These are phyloP conservation scores for Hypoxylon sp. DNA, from an alignment of 2,329 filamentous ascomycete genomes.

Conservation along the genomic window DNA sequence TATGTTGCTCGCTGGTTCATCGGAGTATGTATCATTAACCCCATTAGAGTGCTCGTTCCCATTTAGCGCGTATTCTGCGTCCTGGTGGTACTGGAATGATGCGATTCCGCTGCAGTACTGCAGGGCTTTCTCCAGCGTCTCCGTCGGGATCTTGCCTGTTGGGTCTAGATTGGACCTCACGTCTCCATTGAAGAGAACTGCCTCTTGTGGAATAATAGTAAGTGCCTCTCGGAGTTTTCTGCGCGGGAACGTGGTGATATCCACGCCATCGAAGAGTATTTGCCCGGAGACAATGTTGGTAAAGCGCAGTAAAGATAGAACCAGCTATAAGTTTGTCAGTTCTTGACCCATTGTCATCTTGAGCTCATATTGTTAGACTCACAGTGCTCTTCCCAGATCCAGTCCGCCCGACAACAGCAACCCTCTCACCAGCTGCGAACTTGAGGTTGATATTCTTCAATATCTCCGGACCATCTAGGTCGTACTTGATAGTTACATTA, in stretches of 20 bases:
- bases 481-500: conserved; percentile 64
- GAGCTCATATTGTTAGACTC: conserved; percentile 45
- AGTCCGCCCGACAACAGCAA: conserved; percentile 84
- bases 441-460: conserved; percentile 64
- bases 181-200: conserved; percentile 67
- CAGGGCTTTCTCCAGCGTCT: conserved; percentile 69
- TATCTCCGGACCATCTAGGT: conserved; percentile 61
- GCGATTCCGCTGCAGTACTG: conserved; percentile 72
- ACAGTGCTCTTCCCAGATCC: conserved; percentile 88
- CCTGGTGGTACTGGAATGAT: conserved; percentile 53
- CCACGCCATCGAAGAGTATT: conserved; percentile 68
- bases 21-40: conserved; percentile 33
- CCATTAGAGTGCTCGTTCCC: conserved; percentile 47
- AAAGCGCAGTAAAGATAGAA: conserved; percentile 68
- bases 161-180: conserved; percentile 74
- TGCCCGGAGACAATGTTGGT: conserved; percentile 65
- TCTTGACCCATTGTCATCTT: conserved; percentile 7
- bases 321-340: conserved; percentile 53
- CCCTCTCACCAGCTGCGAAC: conserved; percentile 76
- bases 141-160: conserved; percentile 67
- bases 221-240: conserved; percentile 65
- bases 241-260: conserved; percentile 66
- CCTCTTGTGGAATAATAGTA: conserved; percentile 71
- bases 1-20: conserved; percentile 44
- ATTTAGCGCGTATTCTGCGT: conserved; percentile 32